A percentile compares a stretch with the other conserved stretches of the same genome.
Evolutionary conservation across 768 basidiomycete species (phyloP).

Genomic region (Podaxis sp.): DNA sequence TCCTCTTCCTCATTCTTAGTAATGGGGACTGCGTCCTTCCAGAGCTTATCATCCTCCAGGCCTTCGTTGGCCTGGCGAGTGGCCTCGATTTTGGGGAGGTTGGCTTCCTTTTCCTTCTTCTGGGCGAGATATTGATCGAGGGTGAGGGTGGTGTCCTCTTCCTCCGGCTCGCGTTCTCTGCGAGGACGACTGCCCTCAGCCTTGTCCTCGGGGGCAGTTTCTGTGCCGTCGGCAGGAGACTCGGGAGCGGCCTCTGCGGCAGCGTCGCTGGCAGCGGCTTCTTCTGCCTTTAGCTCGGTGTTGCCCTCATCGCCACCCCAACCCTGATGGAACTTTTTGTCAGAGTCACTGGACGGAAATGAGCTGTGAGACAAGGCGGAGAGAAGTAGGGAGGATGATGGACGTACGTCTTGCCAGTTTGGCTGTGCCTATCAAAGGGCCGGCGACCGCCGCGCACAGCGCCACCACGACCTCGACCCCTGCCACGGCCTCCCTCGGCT

Average conservation of each 20-base stretch:
- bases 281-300: constrained; percentile 78
- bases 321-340: constrained; percentile 90
- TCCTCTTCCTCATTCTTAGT: constrained; percentile 68
- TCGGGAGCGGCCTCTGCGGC: constrained; percentile 45
- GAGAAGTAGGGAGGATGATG: constrained; percentile 10
- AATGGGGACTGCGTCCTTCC: constrained; percentile 68
- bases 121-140: constrained; percentile 91
- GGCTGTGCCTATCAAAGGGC: constrained; percentile 81
- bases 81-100: constrained; percentile 74
- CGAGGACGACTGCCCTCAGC: constrained; percentile 31
- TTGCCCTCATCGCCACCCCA: constrained; percentile 94
- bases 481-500: constrained; percentile 48
- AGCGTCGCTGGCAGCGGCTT: constrained; percentile 70
- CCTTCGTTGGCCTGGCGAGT: constrained; percentile 81
- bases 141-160: constrained; percentile 92
- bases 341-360: constrained; percentile 66
- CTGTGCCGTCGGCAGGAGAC: constrained; percentile 24
- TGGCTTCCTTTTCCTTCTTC: constrained; percentile 57
- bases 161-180: constrained; percentile 65
- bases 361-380: constrained; percentile 11
- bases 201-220: constrained; percentile 35
- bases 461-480: constrained; percentile 46
- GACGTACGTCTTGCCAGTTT: constrained; percentile 77
- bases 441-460: constrained; percentile 61
- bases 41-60: constrained; percentile 51